Conservation (phyloP, 441 rosid species). For the Populus hybrid region DNA sequence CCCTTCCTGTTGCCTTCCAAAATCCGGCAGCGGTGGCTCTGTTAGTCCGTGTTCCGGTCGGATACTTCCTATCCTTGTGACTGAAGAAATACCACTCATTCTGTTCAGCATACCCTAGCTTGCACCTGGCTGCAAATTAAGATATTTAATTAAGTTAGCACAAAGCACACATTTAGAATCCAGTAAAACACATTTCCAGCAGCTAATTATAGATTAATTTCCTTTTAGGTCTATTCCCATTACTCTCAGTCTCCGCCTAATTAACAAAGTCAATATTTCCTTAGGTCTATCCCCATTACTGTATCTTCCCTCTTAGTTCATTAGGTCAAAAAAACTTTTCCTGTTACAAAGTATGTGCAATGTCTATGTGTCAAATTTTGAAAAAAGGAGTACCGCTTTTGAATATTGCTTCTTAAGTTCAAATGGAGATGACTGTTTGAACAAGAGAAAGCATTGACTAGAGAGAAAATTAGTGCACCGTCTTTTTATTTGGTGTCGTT, state of each 20-base stretch:
- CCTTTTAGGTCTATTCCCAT: constrained; percentile 9
- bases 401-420: not conserved
- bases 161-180: not conserved
- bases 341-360: not conserved
- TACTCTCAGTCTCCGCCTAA: not conserved
- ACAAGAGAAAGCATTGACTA: not conserved
- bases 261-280: not conserved
- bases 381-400: not conserved
- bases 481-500: not conserved
- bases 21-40: constrained; percentile 91
- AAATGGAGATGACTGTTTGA: not conserved
- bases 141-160: not conserved
- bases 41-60: constrained; percentile 85
- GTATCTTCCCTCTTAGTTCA: not conserved
- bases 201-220: not conserved
- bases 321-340: not conserved
- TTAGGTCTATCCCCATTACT: constrained; percentile 1
- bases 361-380: not conserved
- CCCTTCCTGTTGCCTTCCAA: constrained; percentile 98
- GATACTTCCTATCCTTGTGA: constrained; percentile 88
- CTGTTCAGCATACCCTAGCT: constrained; percentile 72
- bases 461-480: not conserved
- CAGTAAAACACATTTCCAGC: not conserved
- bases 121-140: constrained; percentile 56
- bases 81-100: constrained; percentile 95